These are phyloP conservation scores for Aspergillus glaucus DNA, from an alignment of 2,329 filamentous ascomycete species.

Conservation along the genomic window DNA sequence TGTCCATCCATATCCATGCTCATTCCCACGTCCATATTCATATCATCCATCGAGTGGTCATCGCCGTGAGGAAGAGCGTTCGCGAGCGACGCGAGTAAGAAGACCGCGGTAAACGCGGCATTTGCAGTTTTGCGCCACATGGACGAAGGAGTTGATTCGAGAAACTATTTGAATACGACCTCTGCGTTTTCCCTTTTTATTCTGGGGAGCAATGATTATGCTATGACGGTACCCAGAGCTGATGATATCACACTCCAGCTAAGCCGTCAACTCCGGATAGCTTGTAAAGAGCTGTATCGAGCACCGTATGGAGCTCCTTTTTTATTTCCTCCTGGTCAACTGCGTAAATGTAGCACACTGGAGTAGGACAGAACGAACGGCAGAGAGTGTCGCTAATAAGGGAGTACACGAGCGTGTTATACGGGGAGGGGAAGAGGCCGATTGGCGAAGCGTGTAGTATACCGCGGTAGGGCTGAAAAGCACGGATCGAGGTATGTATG, in stretches of 20 bases:
- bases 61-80: slow-evolving; percentile 30
- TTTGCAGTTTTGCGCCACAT: slow-evolving; percentile 22
- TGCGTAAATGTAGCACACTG: no score
- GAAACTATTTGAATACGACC: background rate
- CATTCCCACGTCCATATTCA: slow-evolving; percentile 16
- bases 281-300: background rate
- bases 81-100: slow-evolving; percentile 24
- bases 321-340: no score
- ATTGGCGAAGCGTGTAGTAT: no score
- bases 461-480: no score
- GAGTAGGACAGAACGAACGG: no score
- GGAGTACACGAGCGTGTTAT: no score
- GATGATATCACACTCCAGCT: background rate
- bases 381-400: no score
- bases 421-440: no score
- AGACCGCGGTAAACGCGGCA: slow-evolving; percentile 22
- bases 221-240: background rate
- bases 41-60: slow-evolving; percentile 27
- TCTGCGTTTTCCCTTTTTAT: background rate
- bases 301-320: no score
- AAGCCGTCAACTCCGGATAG: background rate
- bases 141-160: background rate
- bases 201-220: background rate
- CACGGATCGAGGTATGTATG: no score
- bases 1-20: slow-evolving; percentile 19